Percentiles rank a stretch among this genome's conserved stretches.
Conservation (phyloP, 805 yeast genomes). For the Metschnikowia corniflorae region DNA sequence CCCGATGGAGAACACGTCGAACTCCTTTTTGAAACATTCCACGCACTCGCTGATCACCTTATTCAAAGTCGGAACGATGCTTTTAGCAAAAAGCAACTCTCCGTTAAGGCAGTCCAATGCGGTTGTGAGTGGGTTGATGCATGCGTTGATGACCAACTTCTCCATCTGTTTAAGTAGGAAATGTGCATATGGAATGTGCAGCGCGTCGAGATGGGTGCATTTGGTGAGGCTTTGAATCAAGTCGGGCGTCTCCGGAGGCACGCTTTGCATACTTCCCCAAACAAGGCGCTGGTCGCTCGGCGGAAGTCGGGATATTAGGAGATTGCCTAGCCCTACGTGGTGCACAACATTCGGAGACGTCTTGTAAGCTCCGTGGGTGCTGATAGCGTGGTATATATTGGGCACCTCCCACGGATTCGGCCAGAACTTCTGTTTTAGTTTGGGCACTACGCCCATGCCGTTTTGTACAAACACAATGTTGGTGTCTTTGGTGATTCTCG, state of each 20-base stretch:
- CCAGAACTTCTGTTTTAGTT: slow-evolving; percentile 53
- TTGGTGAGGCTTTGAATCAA: slow-evolving; percentile 22
- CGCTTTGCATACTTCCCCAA: neutral
- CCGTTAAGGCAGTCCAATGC: slow-evolving; percentile 76
- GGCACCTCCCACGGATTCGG: slow-evolving; percentile 47
- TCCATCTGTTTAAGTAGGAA: slow-evolving; percentile 58
- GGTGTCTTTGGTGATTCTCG: slow-evolving; percentile 46
- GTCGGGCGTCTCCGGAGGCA: slow-evolving; percentile 15
- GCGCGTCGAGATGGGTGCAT: slow-evolving; percentile 24
- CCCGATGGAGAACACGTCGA: slow-evolving; percentile 21
- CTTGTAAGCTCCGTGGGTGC: slow-evolving; percentile 78
- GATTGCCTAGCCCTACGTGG: slow-evolving; percentile 72
- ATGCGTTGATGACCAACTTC: slow-evolving; percentile 75
- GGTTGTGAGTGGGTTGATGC: slow-evolving; percentile 82
- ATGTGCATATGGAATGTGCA: slow-evolving; percentile 36
- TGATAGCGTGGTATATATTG: slow-evolving; percentile 65
- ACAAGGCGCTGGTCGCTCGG: neutral
- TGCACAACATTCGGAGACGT: slow-evolving; percentile 26
- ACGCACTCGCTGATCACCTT: slow-evolving; percentile 46
- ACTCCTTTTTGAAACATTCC: slow-evolving; percentile 37
- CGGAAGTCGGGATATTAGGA: slow-evolving; percentile 59
- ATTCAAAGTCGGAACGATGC: slow-evolving; percentile 32
- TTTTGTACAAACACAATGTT: slow-evolving; percentile 74
- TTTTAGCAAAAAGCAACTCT: slow-evolving; percentile 48
- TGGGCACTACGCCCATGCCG: slow-evolving; percentile 72